Evolutionary conservation across 768 basidiomycete genomes (phyloP).

Genomic region (Daedaleopsis nitida): DNA sequence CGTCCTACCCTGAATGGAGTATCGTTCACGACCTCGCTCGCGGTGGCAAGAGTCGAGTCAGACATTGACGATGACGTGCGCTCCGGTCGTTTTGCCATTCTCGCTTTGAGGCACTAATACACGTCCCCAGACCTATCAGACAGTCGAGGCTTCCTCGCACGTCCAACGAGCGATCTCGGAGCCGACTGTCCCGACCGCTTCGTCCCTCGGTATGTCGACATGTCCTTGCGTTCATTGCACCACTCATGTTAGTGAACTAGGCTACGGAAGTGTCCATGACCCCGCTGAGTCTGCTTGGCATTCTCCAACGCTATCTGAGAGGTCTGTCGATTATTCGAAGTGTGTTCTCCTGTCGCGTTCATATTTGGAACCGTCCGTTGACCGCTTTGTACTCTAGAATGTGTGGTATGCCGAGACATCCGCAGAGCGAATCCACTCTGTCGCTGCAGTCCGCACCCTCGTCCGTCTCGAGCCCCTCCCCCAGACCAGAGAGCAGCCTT

Average conservation of each 20-base stretch:
- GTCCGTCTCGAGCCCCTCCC: neutral
- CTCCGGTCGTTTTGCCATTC: too few species aligned
- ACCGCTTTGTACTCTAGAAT: neutral
- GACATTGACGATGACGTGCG: neutral
- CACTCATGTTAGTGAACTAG: neutral
- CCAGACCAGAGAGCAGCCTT: neutral
- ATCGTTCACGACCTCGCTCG: neutral
- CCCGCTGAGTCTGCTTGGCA: neutral
- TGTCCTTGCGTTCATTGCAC: neutral
- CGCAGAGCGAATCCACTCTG: conserved; percentile 14
- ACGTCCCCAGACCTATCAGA: conserved; percentile 8
- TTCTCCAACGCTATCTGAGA: conserved; percentile 15
- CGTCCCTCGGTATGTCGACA: conserved; percentile 5
- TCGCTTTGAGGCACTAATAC: neutral
- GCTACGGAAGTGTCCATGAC: conserved; percentile 6
- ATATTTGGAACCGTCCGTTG: too few species aligned
- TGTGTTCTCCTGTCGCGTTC: neutral
- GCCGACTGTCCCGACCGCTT: conserved; percentile 15
- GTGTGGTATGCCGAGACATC: neutral
- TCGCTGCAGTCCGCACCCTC: conserved; percentile 12
- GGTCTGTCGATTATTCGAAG: conserved; percentile 12
- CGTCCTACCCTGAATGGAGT: neutral
- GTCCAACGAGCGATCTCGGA: conserved; percentile 19
- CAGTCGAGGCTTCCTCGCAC: conserved; percentile 13
- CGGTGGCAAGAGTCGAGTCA: neutral